Conservation (phyloP, 495 filamentous ascomycete species). For the Penicillium nucicola region DNA sequence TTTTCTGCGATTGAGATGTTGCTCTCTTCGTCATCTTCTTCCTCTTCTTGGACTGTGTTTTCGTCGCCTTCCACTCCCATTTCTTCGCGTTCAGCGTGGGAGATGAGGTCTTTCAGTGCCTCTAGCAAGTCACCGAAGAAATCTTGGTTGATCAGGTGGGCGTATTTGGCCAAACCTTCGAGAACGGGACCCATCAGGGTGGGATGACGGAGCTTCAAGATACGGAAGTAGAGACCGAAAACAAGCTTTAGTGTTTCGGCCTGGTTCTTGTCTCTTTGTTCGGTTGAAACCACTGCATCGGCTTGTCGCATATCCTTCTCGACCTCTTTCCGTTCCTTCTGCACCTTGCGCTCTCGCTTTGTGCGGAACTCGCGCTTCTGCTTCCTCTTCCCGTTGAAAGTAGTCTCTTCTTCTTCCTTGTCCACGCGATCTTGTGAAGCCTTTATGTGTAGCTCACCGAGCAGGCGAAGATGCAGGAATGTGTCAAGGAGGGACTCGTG, state of each 20-base stretch:
- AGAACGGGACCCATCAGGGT: slow-evolving; percentile 90
- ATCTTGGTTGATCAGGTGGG: slow-evolving; percentile 95
- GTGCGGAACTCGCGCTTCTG: slow-evolving; percentile 72
- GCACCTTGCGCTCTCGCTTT: slow-evolving; percentile 68
- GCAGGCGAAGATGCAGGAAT: slow-evolving; percentile 83
- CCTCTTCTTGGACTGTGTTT: slow-evolving; percentile 21
- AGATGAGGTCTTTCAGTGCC: slow-evolving; percentile 86
- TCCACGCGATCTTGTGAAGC: slow-evolving; percentile 73
- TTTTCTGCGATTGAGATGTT: slow-evolving; percentile 25
- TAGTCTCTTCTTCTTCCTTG: slow-evolving; percentile 39
- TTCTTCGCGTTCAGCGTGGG: slow-evolving; percentile 55
- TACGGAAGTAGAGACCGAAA: slow-evolving; percentile 91
- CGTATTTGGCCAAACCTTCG: slow-evolving; percentile 87
- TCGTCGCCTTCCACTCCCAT: slow-evolving; percentile 46
- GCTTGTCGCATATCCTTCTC: slow-evolving; percentile 94
- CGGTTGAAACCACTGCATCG: slow-evolving; percentile 83
- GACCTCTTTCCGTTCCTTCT: slow-evolving; percentile 78
- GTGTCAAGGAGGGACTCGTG: slow-evolving; percentile 85
- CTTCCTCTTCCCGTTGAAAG: slow-evolving; percentile 60
- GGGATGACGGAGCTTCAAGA: slow-evolving; percentile 72
- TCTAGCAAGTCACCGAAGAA: slow-evolving; percentile 97
- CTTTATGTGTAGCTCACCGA: slow-evolving; percentile 82
- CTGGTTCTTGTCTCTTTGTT: slow-evolving; percentile 89
- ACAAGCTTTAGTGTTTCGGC: slow-evolving; percentile 93
- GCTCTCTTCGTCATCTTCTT: slow-evolving; percentile 38